Base-by-base conservation (phyloP, 2,329 filamentous ascomycete species). In the Phialemoniopsis sp. region DNA sequence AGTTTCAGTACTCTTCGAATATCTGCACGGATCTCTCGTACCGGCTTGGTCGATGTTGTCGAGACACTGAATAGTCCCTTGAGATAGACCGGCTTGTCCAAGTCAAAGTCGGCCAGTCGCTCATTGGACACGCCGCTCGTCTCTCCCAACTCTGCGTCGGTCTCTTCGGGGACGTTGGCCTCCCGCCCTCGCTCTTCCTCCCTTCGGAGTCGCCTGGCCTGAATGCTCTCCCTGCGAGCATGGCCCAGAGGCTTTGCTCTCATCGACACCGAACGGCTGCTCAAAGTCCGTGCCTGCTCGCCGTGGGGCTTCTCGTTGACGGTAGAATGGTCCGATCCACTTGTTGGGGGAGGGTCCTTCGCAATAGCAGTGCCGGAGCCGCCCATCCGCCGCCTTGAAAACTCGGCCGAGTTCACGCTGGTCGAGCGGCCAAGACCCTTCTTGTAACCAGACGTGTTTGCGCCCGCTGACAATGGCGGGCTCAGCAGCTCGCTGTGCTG, bases 61-160 rank as follows among this genome's bases (percentile, higher is more conserved):
- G 89, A 94, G 39, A 97, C 93, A 54, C 91, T 97, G 67, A 98
- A 97, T 14, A 98, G 73, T 5, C 93, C 93, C 63, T 97, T 98
- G 41, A 98, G 77, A 60, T 86, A 97, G 4, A 97, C 93, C 0
- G 93, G 93, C 60, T 95, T 96, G 38, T 91, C 83, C 44, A 91
- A 78, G 49, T 94, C 89, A 5, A 85, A 82, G 49, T 78, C 81
- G 45, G 80, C 75, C 9, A 83, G 60, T 17, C 76, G 67, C 31
- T 84, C 80, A 3, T 73, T 78, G 8, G 80, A 83, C 19, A 73
- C 62, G 4, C 77, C 76, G 42, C 77, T 82, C 28, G 70, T 70
- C 42, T 80, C 76, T 14, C 75, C 78, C 18, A 88, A 66, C 41
- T 96, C 89, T 36, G 82, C 78, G 55, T 95, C 89, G 0, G 89